These are phyloP conservation scores for Penicillium sp. DNA, from an alignment of 2,329 filamentous ascomycete genomes.

Conservation along the genomic window DNA sequence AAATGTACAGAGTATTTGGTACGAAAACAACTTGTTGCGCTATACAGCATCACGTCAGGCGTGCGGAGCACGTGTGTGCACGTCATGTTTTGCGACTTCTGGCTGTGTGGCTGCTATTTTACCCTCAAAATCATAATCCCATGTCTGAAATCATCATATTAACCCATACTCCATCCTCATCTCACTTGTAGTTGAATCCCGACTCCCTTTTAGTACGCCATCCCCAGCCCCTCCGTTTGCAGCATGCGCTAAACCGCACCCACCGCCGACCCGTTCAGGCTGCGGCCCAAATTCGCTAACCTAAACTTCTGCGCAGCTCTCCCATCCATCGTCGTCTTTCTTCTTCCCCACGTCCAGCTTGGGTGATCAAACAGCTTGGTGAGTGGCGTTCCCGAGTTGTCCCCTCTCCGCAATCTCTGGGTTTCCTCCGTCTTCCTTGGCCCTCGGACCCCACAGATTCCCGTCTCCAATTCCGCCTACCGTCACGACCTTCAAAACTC, in stretches of 20 bases:
- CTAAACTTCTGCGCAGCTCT: constrained; percentile 5
- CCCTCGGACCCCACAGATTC: constrained; percentile 18
- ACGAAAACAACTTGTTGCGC: background rate
- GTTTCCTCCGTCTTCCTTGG: constrained; percentile 17
- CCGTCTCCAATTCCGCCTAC: constrained; percentile 23
- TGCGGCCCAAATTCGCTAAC: constrained; percentile 17
- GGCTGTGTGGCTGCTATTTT: background rate
- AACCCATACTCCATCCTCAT: no score
- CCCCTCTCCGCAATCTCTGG: constrained; percentile 6
- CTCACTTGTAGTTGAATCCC: background rate
- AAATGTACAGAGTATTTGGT: background rate
- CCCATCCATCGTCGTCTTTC: constrained; percentile 5
- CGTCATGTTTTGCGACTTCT: constrained; percentile 15
- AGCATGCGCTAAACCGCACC: constrained; percentile 15
- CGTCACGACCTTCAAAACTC: constrained; percentile 5
- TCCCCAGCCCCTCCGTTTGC: constrained; percentile 16
- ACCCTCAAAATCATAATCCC: no score
- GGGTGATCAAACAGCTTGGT: constrained; percentile 11
- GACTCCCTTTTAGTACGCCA: background rate
- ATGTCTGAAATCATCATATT: no score
- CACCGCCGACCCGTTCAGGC: constrained; percentile 18
- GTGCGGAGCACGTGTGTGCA: constrained; percentile 8
- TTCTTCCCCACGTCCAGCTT: constrained; percentile 6
- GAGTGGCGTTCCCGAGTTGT: constrained; percentile 11
- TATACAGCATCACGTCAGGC: no score